These are phyloP conservation scores for Podaxis sp. DNA, from an alignment of 768 basidiomycete species.

Conservation along the genomic window DNA sequence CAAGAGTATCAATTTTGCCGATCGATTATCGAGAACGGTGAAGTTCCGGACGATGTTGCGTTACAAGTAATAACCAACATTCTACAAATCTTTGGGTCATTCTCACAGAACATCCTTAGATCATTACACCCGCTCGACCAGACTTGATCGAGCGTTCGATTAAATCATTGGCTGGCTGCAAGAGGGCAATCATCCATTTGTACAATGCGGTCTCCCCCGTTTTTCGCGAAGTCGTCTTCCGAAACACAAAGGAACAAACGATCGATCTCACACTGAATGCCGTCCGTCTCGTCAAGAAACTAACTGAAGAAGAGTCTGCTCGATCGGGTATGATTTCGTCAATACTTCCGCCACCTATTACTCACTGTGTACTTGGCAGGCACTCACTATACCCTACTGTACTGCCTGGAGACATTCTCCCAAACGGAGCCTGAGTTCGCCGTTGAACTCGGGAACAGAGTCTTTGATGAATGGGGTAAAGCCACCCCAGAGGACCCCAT, in stretches of 20 bases:
- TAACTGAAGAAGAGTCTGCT: conserved; percentile 79
- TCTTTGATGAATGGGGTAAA: conserved; percentile 87
- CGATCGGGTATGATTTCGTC: conserved; percentile 84
- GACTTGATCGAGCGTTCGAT: conserved; percentile 91
- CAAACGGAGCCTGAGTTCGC: conserved; percentile 97
- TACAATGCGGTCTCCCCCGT: conserved; percentile 95
- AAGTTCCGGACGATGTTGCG: conserved; percentile 93
- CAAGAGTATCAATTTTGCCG: conserved; percentile 93
- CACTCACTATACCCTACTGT: conserved; percentile 43
- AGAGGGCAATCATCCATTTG: conserved; percentile 94
- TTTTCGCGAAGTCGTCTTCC: conserved; percentile 92
- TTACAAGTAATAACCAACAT: conserved; percentile 63
- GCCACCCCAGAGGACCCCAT: conserved; percentile 78
- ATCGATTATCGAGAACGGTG: conserved; percentile 75
- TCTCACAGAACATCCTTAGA: conserved; percentile 43
- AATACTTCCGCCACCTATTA: conserved; percentile 41
- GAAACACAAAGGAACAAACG: conserved; percentile 87
- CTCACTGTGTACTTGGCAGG: background rate
- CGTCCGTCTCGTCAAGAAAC: conserved; percentile 76
- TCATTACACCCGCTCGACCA: conserved; percentile 91
- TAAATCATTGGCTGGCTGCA: conserved; percentile 81
- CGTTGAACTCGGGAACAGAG: conserved; percentile 87
- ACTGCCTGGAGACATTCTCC: conserved; percentile 97
- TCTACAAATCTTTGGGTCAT: conserved; percentile 12
- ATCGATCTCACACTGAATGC: conserved; percentile 82